Evolutionary conservation across 306 rosid species (phyloP), one percentile per base, ranked within the genome.

Genomic region (Ziziphus jujuba): DNA sequence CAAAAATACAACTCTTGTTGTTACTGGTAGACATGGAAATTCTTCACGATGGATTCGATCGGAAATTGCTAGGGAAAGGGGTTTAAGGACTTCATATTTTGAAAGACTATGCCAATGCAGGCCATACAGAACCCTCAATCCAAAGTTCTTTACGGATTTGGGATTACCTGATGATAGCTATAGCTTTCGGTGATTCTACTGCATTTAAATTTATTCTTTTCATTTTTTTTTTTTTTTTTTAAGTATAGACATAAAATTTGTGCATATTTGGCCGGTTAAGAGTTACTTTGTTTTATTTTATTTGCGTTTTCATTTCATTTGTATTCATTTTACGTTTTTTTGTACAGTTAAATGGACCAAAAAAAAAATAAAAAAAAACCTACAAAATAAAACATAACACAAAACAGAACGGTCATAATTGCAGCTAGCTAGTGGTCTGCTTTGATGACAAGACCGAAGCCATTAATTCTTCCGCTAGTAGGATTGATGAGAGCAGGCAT

Each of bases 11-110:
- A 57, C 47, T 25, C 84, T 83, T 4, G 15, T 83, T 43, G 77
- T 79, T 14, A 73, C 80, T 0, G 73, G 87, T 34, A 7, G 35
- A 31, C 36, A 31, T 3, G 52, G 75, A 52, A 36, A 59, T 3
- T 35, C 22, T 7, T 56, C 80, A 0, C 1, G 7, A 5, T 55
- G 84, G 82, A 73, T 80, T 47, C 81, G 63, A 2, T 65, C 84
- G 1, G 67, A 47, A 19, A 73, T 83, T 6, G 78, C 67, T 5
- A 50, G 74, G 66, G 5, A 49, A 19, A 45, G 73, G 16, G 84
- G 82, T 13, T 72, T 76, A 57, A 70, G 60, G 65, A 40, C 23
- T 12, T 82, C 84, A 4, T 69, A 71, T 61, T 82, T 79, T 3
- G 77, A 75, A 55, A 77, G 83, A 54, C 72, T 81, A 20, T 5